These are phyloP conservation scores for Aspergillus felis DNA, from an alignment of 2,329 filamentous ascomycete species.

Conservation along the genomic window DNA sequence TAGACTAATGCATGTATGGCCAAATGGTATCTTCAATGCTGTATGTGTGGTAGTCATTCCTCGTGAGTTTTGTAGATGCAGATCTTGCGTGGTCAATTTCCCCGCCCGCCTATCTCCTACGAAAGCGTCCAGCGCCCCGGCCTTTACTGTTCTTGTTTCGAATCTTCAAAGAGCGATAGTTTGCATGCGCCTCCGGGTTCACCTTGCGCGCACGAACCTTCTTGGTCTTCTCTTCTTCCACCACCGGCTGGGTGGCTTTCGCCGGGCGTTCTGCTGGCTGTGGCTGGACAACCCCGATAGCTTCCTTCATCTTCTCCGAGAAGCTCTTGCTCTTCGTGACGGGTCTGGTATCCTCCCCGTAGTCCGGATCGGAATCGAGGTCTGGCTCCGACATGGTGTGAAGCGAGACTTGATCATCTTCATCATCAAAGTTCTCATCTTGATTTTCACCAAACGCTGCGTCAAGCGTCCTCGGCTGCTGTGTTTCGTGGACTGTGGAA, in stretches of 20 bases:
- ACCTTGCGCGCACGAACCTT: constrained; percentile 33
- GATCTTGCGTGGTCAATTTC: neutral
- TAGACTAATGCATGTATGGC: constrained; percentile 5
- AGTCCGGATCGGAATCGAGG: constrained; percentile 30
- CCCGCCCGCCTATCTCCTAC: constrained; percentile 25
- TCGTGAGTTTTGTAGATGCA: constrained; percentile 9
- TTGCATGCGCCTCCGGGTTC: constrained; percentile 46
- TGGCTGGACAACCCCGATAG: constrained; percentile 22
- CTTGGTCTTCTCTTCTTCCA: constrained; percentile 21
- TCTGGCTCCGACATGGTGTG: constrained; percentile 28
- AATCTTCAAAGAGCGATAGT: constrained; percentile 47
- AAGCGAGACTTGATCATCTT: constrained; percentile 21
- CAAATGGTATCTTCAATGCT: constrained; percentile 17
- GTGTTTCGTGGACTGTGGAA: constrained; percentile 28
- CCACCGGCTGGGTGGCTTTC: constrained; percentile 9
- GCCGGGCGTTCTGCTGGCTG: constrained; percentile 13
- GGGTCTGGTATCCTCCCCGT: constrained; percentile 18
- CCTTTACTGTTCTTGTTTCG: constrained; percentile 36
- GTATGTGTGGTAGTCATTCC: constrained; percentile 11
- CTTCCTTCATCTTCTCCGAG: constrained; percentile 35
- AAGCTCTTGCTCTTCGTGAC: constrained; percentile 27
- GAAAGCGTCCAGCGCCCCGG: constrained; percentile 34
- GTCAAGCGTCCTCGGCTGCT: constrained; percentile 12
- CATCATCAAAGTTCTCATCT: constrained; percentile 4
- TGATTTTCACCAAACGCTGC: constrained; percentile 10